Base-by-base conservation (phyloP, 345 rosid species). In the Pelargonium nanum region DNA sequence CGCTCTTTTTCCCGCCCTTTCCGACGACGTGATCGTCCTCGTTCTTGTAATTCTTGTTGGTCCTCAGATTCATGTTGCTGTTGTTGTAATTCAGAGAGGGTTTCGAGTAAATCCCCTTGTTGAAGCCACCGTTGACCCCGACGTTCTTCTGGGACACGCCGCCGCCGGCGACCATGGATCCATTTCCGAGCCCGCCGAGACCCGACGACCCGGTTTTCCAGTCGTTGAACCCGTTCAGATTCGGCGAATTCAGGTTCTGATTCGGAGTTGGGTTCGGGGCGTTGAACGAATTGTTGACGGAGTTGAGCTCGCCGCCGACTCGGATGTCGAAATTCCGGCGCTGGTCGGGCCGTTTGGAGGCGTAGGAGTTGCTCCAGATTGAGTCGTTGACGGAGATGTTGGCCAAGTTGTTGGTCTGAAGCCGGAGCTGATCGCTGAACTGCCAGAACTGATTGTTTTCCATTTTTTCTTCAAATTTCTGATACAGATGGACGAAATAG, bases 381-480 rank as follows among this genome's bases (percentile, higher is more conserved):
- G 99, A 89, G 53, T 94, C 96, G 60, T 82, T 88, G 53, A 86
- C 82, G 3, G 97, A 88, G 22, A 88, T 81, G 68, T 81, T 85
- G n/a, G 91, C 84, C 26, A 88, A 61, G 76, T 77, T 83, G 0
- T 87, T 72, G 7, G 77, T 64, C 19, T 93, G 96, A 19, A 78
- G 56, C 72, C 99, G 77, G n/a, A 94, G 74, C 66, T 94, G 95
- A 68, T 94, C 99, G 62, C 97, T 88, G 83, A 94, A 94, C 56
- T 90, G 96, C 78, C 83, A 90, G 74, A 94, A 94, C 81, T 88
- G 90, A 57, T 91, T 83, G 61, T 76, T 85, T 68, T 86, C 97
- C 99, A 94, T 88, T 59, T 59, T 34, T 19, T n/a, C n/a, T n/a
- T n/a, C n/a, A n/a, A n/a, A n/a, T n/a, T n/a, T n/a, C n/a, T n/a